Evolutionary conservation across 305 asterid species (phyloP).

Genomic region (Fraxinus latifolia): DNA sequence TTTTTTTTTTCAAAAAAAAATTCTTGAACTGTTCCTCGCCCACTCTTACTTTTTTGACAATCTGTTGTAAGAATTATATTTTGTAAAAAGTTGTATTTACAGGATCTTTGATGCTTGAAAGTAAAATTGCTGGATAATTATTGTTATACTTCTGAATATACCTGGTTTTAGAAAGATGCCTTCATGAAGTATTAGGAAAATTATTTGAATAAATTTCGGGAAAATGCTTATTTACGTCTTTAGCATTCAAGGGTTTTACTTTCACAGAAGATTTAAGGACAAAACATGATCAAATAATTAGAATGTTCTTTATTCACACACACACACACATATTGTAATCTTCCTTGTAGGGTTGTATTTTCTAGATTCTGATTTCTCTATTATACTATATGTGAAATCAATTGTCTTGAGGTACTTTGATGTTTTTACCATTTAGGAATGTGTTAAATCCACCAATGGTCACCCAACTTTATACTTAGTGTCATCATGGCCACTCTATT

Average conservation of each 20-base stretch:
- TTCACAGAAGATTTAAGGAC: background rate
- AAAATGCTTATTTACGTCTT: background rate
- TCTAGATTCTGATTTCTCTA: background rate
- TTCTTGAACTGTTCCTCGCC: background rate
- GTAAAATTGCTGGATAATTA: background rate
- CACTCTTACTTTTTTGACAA: background rate
- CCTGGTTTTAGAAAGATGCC: background rate
- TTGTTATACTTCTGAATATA: background rate
- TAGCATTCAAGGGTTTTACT: background rate
- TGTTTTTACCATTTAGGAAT: background rate
- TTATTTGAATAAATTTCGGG: background rate
- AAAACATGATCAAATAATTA: background rate
- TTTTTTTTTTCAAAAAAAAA: background rate
- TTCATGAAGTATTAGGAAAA: background rate
- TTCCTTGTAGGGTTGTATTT: background rate
- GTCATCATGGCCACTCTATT: too few relatives aligned
- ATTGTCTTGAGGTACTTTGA: conserved; percentile 12
- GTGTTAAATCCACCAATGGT: too few relatives aligned
- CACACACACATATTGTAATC: background rate
- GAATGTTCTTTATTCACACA: background rate
- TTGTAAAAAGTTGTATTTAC: background rate
- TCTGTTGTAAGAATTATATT: background rate
- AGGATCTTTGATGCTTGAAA: background rate
- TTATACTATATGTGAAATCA: background rate
- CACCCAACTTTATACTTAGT: too few relatives aligned